Evolutionary conservation across 495 filamentous ascomycete species (phyloP).

Genomic region (Lepraria neglecta): DNA sequence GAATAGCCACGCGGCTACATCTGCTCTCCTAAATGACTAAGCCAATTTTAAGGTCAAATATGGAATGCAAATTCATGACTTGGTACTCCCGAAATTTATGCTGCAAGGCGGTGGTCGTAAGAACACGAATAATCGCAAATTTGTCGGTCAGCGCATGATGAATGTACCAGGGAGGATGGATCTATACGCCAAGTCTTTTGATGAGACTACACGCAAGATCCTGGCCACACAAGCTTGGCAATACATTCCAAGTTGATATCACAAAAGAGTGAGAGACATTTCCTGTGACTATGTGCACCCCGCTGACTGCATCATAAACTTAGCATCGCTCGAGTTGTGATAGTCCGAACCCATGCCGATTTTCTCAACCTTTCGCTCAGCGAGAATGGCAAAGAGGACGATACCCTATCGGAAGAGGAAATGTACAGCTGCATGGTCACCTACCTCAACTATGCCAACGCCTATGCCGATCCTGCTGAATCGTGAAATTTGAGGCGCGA

Average conservation of each 20-base stretch:
- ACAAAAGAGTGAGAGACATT: not conserved
- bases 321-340: not conserved
- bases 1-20: not conserved
- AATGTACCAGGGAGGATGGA: slow-evolving; percentile 11
- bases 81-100: slow-evolving; percentile 22
- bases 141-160: slow-evolving; percentile 18
- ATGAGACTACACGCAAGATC: not conserved
- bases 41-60: slow-evolving; percentile 22
- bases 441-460: not conserved
- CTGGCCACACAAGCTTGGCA: not conserved
- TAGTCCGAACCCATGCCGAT: not conserved
- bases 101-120: slow-evolving; percentile 18
- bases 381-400: not conserved
- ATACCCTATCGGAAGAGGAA: not conserved
- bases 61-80: slow-evolving; percentile 20
- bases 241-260: not conserved
- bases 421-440: not conserved
- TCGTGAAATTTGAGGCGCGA: slow-evolving; percentile 15
- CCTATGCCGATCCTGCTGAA: slow-evolving; percentile 20
- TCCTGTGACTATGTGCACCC: not conserved
- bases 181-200: slow-evolving; percentile 6
- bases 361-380: not conserved
- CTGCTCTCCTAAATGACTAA: slow-evolving; percentile 21
- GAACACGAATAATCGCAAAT: slow-evolving; percentile 16
- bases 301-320: not conserved